Percentiles rank a stretch among this genome's conserved stretches.
Conservation (phyloP, 2,329 filamentous ascomycete species). For the Sphaerulina populicola region DNA sequence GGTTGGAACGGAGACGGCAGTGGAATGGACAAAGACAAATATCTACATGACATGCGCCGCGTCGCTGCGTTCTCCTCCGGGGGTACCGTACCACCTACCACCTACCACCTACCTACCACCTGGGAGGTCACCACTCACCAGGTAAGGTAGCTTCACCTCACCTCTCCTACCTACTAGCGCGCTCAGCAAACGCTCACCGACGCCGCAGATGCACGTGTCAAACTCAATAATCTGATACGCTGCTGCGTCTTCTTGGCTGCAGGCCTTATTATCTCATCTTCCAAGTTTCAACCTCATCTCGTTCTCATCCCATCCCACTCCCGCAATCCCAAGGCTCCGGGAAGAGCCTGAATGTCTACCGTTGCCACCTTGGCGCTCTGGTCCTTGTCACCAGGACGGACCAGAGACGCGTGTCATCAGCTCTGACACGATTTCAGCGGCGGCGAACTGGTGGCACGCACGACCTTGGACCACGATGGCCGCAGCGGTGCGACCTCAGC, state of each 20-base stretch:
- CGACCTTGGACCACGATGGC: too few species aligned
- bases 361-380: too few species aligned
- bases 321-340: not conserved
- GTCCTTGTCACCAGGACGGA: too few species aligned
- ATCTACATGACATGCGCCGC: too few species aligned
- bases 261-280: not conserved
- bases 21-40: too few species aligned
- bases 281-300: not conserved
- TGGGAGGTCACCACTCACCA: too few species aligned
- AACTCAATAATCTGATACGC: not conserved
- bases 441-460: too few species aligned
- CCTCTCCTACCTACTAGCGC: not conserved
- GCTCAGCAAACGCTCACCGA: not conserved
- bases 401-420: too few species aligned
- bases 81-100: not conserved
- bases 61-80: too few species aligned
- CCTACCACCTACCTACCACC: not conserved
- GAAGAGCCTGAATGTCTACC: not conserved
- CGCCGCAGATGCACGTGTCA: not conserved
- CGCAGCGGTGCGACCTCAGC: too few species aligned
- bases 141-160: not conserved
- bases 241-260: not conserved
- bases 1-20: too few species aligned
- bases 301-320: not conserved
- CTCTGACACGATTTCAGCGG: too few species aligned